These are phyloP conservation scores for Penicillium alfredii DNA, from an alignment of 495 filamentous ascomycete genomes.

Conservation along the genomic window DNA sequence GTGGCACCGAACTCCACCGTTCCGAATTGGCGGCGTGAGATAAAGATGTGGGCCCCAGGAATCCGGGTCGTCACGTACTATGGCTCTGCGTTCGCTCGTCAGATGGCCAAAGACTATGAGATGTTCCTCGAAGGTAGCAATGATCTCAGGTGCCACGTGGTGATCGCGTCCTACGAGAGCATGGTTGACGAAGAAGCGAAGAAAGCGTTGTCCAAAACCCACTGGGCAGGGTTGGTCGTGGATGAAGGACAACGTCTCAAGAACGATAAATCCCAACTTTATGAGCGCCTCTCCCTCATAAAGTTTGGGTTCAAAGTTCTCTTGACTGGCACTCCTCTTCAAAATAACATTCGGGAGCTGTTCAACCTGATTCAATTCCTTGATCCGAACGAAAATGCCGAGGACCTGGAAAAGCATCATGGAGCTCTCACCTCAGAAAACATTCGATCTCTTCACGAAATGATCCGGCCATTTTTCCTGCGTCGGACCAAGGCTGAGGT, in stretches of 20 bases:
- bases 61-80: constrained; percentile 89
- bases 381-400: constrained; percentile 63
- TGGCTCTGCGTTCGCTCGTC: constrained; percentile 63
- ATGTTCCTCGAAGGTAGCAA: constrained; percentile 62
- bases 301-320: constrained; percentile 75
- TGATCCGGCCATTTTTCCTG: constrained; percentile 79
- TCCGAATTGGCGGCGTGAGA: constrained; percentile 94
- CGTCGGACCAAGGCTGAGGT: constrained; percentile 86
- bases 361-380: constrained; percentile 96
- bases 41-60: constrained; percentile 86
- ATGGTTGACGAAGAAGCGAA: constrained; percentile 62
- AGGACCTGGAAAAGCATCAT: constrained; percentile 67
- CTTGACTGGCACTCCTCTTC: constrained; percentile 84
- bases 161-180: constrained; percentile 91
- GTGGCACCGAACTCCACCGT: constrained; percentile 93
- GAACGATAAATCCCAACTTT: constrained; percentile 80
- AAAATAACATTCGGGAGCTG: constrained; percentile 90
- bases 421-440: constrained; percentile 70
- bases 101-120: constrained; percentile 69
- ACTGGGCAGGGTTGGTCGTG: constrained; percentile 85
- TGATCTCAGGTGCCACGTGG: constrained; percentile 75
- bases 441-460: constrained; percentile 67
- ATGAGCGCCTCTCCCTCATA: constrained; percentile 62
- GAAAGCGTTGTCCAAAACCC: constrained; percentile 56
- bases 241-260: constrained; percentile 97